A percentile compares a stretch with the other conserved stretches of the same genome.
phyloP scores from a whole-genome alignment of 805 yeast genomes.

The Grigorovia humatica region DNA sequence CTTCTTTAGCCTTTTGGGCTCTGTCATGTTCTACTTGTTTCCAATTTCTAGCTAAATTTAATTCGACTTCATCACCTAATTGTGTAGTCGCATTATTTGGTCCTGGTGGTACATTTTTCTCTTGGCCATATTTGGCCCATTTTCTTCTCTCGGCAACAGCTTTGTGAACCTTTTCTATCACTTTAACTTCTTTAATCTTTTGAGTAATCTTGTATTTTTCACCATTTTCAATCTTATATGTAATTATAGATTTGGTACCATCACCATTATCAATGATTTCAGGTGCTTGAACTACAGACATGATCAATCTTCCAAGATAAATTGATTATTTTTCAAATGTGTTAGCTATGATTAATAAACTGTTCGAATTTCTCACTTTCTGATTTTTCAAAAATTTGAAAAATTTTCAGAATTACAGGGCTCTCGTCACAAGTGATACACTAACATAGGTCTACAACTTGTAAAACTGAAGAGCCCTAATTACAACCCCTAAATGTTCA shows the following conservation, averaged over 20 bases:
- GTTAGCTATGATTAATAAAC: neutral
- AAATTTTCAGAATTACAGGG: neutral
- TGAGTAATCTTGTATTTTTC: conserved; percentile 83
- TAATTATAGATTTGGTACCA: conserved; percentile 81
- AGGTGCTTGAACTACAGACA: conserved; percentile 63
- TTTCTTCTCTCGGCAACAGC: conserved; percentile 77
- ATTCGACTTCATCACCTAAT: conserved; percentile 71
- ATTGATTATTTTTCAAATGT: neutral
- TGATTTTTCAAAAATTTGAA: neutral
- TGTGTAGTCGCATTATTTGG: conserved; percentile 85
- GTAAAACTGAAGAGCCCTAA: too few relatives aligned
- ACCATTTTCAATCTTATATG: conserved; percentile 68
- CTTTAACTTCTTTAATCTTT: conserved; percentile 64
- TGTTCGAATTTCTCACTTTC: neutral
- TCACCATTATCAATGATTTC: conserved; percentile 69
- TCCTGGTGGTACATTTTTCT: conserved; percentile 62
- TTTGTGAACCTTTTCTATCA: conserved; percentile 74
- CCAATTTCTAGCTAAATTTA: conserved; percentile 69
- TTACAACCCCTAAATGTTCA: too few relatives aligned
- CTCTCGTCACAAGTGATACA: neutral
- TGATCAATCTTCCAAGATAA: neutral
- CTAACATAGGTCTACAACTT: too few relatives aligned
- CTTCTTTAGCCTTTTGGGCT: conserved; percentile 36
- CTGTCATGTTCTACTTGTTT: conserved; percentile 67
- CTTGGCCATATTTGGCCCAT: conserved; percentile 86